Conservation (phyloP, 2,329 filamentous ascomycete genomes). For the Colletotrichum melonis region DNA sequence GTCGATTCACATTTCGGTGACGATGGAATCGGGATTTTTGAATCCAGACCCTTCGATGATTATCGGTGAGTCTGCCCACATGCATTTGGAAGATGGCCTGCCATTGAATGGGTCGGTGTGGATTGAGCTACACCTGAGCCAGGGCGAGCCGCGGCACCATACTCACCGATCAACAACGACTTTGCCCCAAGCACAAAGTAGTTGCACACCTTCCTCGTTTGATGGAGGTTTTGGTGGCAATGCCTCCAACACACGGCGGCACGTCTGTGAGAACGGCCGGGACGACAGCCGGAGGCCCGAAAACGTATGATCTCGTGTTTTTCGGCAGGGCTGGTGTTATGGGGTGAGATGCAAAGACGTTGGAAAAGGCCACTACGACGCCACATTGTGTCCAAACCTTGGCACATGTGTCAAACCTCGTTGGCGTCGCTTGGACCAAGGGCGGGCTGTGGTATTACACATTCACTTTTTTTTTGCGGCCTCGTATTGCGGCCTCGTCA, state of each 20-base stretch:
- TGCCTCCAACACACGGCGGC: background rate
- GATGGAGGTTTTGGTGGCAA: background rate
- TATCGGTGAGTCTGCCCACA: constrained; percentile 12
- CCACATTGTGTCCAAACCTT: background rate
- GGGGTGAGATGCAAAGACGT: background rate
- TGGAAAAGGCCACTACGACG: background rate
- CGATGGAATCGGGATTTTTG: background rate
- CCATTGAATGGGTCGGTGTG: background rate
- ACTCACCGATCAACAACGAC: background rate
- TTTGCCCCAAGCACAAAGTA: background rate
- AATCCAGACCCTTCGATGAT: background rate
- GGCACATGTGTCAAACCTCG: constrained; percentile 16
- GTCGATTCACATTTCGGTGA: background rate
- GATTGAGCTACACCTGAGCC: background rate
- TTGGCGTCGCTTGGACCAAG: constrained; percentile 1
- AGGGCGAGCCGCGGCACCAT: constrained; percentile 3
- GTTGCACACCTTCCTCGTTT: background rate
- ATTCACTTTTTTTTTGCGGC: background rate
- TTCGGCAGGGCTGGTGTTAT: background rate
- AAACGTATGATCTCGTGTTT: background rate
- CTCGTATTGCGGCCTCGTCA: background rate
- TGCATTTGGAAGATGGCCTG: background rate
- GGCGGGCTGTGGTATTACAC: background rate
- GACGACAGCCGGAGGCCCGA: background rate
- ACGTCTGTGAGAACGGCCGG: background rate